These are phyloP conservation scores for Colletotrichum orbiculare DNA, from an alignment of 2,329 filamentous ascomycete species.

Conservation along the genomic window DNA sequence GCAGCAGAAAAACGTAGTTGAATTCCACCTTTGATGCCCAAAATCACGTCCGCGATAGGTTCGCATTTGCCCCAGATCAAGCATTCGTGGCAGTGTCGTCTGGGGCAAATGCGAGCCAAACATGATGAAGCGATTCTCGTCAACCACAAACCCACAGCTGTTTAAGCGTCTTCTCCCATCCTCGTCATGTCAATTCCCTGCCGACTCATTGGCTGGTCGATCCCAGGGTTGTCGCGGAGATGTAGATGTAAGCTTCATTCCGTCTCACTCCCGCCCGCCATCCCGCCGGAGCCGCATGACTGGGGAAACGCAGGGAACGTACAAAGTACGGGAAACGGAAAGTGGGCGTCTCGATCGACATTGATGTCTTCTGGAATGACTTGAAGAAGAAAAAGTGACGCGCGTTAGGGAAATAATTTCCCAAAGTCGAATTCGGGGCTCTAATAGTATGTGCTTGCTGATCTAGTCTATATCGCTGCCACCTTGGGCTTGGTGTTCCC, in stretches of 20 bases:
- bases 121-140: constrained; percentile 7
- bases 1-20: not conserved
- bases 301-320: not conserved
- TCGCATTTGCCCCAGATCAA: constrained; percentile 14
- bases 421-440: too few relatives aligned
- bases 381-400: too few relatives aligned
- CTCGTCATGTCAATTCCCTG: not conserved
- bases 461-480: too few relatives aligned
- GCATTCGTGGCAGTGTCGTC: not conserved
- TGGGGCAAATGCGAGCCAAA: constrained; percentile 20
- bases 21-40: not conserved
- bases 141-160: not conserved
- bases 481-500: too few relatives aligned
- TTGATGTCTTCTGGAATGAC: not conserved
- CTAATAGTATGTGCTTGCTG: too few relatives aligned
- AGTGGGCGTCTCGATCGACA: constrained; percentile 1
- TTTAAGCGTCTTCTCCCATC: not conserved
- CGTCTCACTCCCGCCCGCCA: not conserved
- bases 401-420: too few relatives aligned
- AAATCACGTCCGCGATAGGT: not conserved
- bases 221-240: constrained; percentile 1
- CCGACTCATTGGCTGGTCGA: not conserved
- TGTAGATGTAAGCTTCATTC: constrained; percentile 10
- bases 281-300: not conserved
- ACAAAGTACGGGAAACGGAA: not conserved